phyloP scores from a whole-genome alignment of 73 alveolate species.

The Stentor roeselii region DNA sequence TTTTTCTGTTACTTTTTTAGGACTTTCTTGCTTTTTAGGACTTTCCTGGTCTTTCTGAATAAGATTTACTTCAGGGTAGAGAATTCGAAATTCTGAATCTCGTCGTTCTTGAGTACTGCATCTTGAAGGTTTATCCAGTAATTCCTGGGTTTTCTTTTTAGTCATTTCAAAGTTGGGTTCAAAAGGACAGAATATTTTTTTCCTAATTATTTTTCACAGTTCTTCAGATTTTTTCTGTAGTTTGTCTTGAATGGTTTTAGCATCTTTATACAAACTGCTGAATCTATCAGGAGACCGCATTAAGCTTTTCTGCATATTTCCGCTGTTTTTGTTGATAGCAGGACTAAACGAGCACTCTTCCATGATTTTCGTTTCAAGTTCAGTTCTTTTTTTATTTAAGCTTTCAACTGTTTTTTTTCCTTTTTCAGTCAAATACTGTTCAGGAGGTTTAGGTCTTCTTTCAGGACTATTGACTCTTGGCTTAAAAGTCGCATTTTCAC shows the following conservation, averaged over 20 bases:
- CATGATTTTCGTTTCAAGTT: not conserved
- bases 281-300: not conserved
- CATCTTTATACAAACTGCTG: not conserved
- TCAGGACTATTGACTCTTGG: not conserved
- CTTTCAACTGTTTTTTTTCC: not conserved
- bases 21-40: not conserved
- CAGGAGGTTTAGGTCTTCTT: constrained; percentile 4
- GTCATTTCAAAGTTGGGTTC: not conserved
- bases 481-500: not conserved
- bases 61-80: not conserved
- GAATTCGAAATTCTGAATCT: no score
- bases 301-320: no score
- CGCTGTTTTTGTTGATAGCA: not conserved
- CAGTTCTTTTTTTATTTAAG: not conserved
- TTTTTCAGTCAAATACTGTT: not conserved
- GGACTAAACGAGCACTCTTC: not conserved
- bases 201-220: not conserved
- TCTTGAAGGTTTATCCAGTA: not conserved
- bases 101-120: not conserved
- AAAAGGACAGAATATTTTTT: not conserved
- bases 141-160: not conserved
- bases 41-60: not conserved
- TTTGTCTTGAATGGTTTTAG: not conserved
- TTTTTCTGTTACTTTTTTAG: not conserved
- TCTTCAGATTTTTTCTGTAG: not conserved